Evolutionary conservation across 2,329 filamentous ascomycete genomes (phyloP), one percentile per base, ranked within the genome.

Genomic region (Blumeria graminis): DNA sequence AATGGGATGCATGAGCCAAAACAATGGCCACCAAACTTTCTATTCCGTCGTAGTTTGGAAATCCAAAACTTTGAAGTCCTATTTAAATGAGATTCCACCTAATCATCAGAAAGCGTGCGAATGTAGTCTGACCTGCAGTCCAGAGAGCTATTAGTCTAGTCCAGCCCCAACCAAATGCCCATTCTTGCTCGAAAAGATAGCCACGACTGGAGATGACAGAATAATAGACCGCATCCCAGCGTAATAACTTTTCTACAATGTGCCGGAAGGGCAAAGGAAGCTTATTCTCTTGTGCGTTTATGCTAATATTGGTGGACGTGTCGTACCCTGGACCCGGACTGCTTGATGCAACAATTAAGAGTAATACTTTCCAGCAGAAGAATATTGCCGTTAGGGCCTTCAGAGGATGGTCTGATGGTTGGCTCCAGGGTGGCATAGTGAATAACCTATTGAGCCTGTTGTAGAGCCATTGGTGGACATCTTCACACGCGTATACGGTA

Each of bases 151-250:
- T 68, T 6, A 72, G 55, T 56, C 65, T 65, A 10, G 72, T 70
- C 57, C 73, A 74, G 9, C 70, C 69, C 70, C 73, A 75, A 39
- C 81, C 82, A 69, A 89, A 92, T 0, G 86, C 86, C 85, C 85
- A 92, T 68, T 90, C 84, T 69, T 92, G 86, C 69, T 93, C 86
- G 66, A 79, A 84, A 10, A 81, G 56, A 62, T 86, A 81, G 36
- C 82, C 84, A 10, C 76, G 72, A 45, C 72, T 72, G 4, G 84
- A 77, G 48, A 72, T 67, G 61, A 79, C 74, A 58, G 81, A 71
- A 64, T 82, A 90, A 67, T 90, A 92, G 61, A 93, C 72, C 35
- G 81, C 83, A 67, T 93, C 86, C 86, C 86, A 93, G 66, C 84
- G 75, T 6, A 80, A 80, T 57, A 92, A 70, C 46, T 78, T 78